phyloP scores from a whole-genome alignment of 805 yeast genomes.

The Scheffersomyces coipomensis region DNA sequence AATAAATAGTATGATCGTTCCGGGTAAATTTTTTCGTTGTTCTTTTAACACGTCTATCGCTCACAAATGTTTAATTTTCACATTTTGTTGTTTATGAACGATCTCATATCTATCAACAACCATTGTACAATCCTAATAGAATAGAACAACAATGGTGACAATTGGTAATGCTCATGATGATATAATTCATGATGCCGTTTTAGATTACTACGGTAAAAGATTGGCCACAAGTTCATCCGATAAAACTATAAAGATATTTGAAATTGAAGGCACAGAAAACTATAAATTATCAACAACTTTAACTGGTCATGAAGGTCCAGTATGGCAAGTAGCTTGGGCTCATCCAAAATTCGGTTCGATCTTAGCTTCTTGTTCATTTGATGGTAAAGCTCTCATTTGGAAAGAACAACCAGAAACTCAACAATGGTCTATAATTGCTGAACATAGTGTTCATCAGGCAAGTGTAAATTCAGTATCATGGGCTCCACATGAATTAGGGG shows the following conservation, averaged over 20 bases:
- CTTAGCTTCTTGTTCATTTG: conserved; percentile 91
- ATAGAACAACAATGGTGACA: conserved; percentile 54
- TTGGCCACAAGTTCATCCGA: conserved; percentile 96
- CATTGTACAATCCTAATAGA: neutral
- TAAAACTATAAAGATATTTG: conserved; percentile 91
- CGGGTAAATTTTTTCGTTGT: neutral
- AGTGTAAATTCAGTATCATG: conserved; percentile 92
- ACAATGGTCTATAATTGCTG: conserved; percentile 83
- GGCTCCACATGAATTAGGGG: conserved; percentile 98
- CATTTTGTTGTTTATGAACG: too few species aligned
- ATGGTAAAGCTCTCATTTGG: conserved; percentile 94
- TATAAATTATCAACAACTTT: conserved; percentile 83
- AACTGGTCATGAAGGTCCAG: conserved; percentile 95
- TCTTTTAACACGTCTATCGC: conserved; percentile 7
- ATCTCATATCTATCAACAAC: too few species aligned
- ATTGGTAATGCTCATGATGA: conserved; percentile 91
- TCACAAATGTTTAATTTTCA: neutral
- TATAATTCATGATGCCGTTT: conserved; percentile 92
- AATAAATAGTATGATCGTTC: too few species aligned
- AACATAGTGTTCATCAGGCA: conserved; percentile 86
- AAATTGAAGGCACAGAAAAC: conserved; percentile 76
- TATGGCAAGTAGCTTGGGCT: conserved; percentile 99
- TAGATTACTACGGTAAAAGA: conserved; percentile 95
- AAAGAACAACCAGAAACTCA: conserved; percentile 77
- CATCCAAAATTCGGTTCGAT: conserved; percentile 97